A percentile compares a stretch with the other conserved stretches of the same genome.
phyloP scores from a whole-genome alignment of 345 rosid species.

The Pistacia integerrima region DNA sequence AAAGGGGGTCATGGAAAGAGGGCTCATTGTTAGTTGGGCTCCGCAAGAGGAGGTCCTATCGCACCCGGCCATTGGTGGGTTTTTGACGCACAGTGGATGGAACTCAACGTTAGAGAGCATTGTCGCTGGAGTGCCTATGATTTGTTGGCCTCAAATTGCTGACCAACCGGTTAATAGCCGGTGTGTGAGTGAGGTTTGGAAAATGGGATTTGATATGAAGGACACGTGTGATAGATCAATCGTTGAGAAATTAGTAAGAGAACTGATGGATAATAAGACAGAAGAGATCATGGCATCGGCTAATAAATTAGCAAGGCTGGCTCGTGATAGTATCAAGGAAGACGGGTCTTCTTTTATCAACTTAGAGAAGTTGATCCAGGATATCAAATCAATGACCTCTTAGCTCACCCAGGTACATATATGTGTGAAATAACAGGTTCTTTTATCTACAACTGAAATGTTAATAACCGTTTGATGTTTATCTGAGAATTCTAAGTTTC shows the following conservation, averaged over 20 bases:
- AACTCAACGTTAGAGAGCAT: slow-evolving; percentile 39
- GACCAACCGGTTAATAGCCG: slow-evolving; percentile 41
- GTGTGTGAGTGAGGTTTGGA: slow-evolving; percentile 37
- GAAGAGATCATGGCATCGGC: slow-evolving; percentile 28
- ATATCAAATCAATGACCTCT: slow-evolving; percentile 24
- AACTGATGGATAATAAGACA: slow-evolving; percentile 19
- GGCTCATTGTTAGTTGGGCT: slow-evolving; percentile 25
- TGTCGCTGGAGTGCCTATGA: slow-evolving; percentile 36
- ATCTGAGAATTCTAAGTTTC: no score
- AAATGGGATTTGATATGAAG: slow-evolving; percentile 39
- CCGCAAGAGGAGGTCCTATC: slow-evolving; percentile 29
- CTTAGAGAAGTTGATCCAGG: slow-evolving; percentile 44
- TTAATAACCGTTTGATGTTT: no score
- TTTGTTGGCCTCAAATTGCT: slow-evolving; percentile 39
- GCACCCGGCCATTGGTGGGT: slow-evolving; percentile 42
- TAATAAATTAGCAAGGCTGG: slow-evolving; percentile 28
- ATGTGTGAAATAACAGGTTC: no score
- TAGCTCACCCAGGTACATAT: not conserved
- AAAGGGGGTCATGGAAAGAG: not conserved
- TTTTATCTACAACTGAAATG: no score
- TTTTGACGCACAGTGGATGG: slow-evolving; percentile 36
- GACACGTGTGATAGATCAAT: slow-evolving; percentile 23
- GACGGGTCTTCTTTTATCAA: slow-evolving; percentile 46
- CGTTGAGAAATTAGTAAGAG: slow-evolving; percentile 28
- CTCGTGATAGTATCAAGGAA: slow-evolving; percentile 25